A percentile compares a stretch with the other conserved stretches of the same genome.
Conservation (phyloP, 108 stramenopile genomes). For the Cyclotella choctawhatcheeana region DNA sequence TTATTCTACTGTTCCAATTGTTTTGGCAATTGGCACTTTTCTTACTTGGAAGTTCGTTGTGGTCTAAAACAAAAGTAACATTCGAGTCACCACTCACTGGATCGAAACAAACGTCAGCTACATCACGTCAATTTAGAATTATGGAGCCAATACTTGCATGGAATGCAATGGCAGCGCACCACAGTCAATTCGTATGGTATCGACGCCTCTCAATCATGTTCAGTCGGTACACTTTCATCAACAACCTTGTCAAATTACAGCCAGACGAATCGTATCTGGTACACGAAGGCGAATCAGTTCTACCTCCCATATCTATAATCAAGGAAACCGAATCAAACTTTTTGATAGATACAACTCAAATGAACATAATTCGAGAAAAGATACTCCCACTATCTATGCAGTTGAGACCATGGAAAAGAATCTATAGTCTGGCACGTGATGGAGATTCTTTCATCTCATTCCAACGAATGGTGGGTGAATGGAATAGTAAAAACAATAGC, state of each 20-base stretch:
- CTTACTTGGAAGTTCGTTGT: constrained; percentile 45
- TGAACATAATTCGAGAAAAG: constrained; percentile 50
- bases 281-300: constrained; percentile 10
- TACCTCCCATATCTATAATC: constrained; percentile 22
- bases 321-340: constrained; percentile 37
- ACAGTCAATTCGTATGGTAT: constrained; percentile 90
- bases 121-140: constrained; percentile 28
- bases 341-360: constrained; percentile 26
- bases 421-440: constrained; percentile 80
- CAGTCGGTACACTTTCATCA: constrained; percentile 81
- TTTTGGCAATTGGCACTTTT: constrained; percentile 51
- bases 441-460: constrained; percentile 83
- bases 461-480: constrained; percentile 54
- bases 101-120: constrained; percentile 15
- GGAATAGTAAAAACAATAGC: constrained; percentile 31
- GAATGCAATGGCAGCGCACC: constrained; percentile 80
- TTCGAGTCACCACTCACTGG: constrained; percentile 11
- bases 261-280: constrained; percentile 22
- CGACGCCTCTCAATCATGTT: constrained; percentile 82
- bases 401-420: constrained; percentile 76
- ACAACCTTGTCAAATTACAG: constrained; percentile 40
- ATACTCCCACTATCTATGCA: constrained; percentile 66
- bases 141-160: constrained; percentile 65
- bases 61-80: constrained; percentile 10
- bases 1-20: constrained; percentile 50